Evolutionary conservation across 2,329 filamentous ascomycete species (phyloP), one percentile per base, ranked within the genome.

Genomic region (Penicillium vulpinum): DNA sequence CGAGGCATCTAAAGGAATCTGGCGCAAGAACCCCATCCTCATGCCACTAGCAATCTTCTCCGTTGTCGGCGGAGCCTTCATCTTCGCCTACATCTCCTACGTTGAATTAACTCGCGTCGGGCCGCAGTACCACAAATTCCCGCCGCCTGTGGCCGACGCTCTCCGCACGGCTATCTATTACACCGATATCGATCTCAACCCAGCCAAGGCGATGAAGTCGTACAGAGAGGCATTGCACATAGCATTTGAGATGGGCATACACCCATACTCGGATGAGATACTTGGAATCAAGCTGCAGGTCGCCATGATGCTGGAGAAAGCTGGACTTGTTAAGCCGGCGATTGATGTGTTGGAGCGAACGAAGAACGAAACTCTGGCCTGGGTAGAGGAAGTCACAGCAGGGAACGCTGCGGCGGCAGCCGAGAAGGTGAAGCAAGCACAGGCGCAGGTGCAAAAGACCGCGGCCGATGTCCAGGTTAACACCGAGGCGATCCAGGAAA

Each of bases 201-300:
- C 90, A 3, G 83, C 88, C 57, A 82, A 89, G 53, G 92, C 93
- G 0, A 80, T 95, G 57, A 89, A 91, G 64, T 91, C 91, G 73
- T 97, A 96, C 73, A 87, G 87, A 67, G 83, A 89, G 62, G 92
- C 92, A 3, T 80, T 97, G 56, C 81, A 87, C 60, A 82, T 88
- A 50, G 91, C 91, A 56, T 79, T 86, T 48, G 86, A 91, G 67
- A 70, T 89, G 49, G 86, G 87, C 0, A 85, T 99, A 78, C 91
- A 97, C 70, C 91, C 90, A 0, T 95, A 92, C 71, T 92, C 90
- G 4, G 90, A 97, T 66, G 92, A 97, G 72, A 88, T 97, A 33
- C 82, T 97, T 64, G 94, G 94, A 9, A 87, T 97, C 51, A 91
- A 92, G 69, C 87, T 97, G 49, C 87, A 92, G 70, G 81, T 96